These are phyloP conservation scores for Fusarium coffeatum DNA, from an alignment of 2,329 filamentous ascomycete species.

Conservation along the genomic window DNA sequence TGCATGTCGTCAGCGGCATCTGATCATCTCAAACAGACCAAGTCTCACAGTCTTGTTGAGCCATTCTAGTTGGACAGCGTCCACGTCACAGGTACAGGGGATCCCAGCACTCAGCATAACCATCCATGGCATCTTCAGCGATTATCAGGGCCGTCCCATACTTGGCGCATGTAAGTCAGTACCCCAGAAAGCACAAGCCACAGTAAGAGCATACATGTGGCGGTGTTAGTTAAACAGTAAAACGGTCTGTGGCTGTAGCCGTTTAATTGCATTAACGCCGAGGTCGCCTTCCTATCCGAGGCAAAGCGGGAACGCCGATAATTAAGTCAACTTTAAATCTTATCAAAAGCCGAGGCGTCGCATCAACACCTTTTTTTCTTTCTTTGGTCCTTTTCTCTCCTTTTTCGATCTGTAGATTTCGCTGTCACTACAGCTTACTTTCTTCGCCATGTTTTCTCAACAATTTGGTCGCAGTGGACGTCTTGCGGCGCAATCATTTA, in stretches of 20 bases:
- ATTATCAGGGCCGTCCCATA: conserved; percentile 1
- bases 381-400: not conserved
- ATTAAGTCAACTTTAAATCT: conserved; percentile 27
- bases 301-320: conserved; percentile 38
- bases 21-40: conserved; percentile 33
- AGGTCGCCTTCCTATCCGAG: conserved; percentile 40
- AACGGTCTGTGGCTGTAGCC: not conserved
- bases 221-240: not conserved
- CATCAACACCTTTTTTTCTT: conserved; percentile 3
- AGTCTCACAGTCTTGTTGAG: conserved; percentile 24
- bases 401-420: conserved; percentile 2
- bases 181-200: conserved; percentile 1
- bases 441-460: conserved; percentile 39
- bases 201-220: not conserved
- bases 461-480: conserved; percentile 43
- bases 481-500: conserved; percentile 41
- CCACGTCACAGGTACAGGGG: conserved; percentile 35
- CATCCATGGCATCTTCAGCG: not conserved
- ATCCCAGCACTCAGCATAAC: conserved; percentile 14
- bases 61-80: conserved; percentile 33
- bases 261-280: conserved; percentile 40
- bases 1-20: conserved; percentile 39
- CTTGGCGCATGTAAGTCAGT: conserved; percentile 8
- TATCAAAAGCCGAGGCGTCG: conserved; percentile 24
- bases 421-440: not conserved